phyloP scores from a whole-genome alignment of 2,329 filamentous ascomycete genomes.

The Lecanicillium sp. region DNA sequence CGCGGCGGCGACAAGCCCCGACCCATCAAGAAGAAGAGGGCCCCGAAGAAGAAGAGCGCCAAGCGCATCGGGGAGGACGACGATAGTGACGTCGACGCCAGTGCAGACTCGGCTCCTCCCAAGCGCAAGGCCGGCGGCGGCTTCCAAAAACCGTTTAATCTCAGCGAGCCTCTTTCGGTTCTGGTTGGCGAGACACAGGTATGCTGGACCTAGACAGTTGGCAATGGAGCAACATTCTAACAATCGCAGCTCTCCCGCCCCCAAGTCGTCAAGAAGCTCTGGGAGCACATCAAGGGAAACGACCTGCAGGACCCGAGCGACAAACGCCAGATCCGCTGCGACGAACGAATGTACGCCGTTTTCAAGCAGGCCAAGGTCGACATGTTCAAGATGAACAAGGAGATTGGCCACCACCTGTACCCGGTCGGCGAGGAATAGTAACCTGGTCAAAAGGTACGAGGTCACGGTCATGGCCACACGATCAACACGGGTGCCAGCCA shows the following conservation, averaged over 20 bases:
- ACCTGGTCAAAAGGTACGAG: not conserved
- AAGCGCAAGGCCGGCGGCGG: constrained; percentile 84
- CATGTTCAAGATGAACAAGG: constrained; percentile 99
- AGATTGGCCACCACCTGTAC: constrained; percentile 84
- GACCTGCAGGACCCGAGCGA: constrained; percentile 86
- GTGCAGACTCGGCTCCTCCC: constrained; percentile 49
- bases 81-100: constrained; percentile 68
- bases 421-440: constrained; percentile 64
- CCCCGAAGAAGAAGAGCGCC: constrained; percentile 64
- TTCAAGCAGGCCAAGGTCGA: constrained; percentile 89
- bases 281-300: constrained; percentile 87
- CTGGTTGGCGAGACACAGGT: constrained; percentile 65
- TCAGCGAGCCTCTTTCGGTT: constrained; percentile 63
- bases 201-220: too few relatives aligned
- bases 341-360: constrained; percentile 83
- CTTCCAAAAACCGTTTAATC: constrained; percentile 81
- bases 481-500: too few relatives aligned
- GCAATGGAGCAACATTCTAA: too few relatives aligned
- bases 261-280: constrained; percentile 93
- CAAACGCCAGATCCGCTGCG: constrained; percentile 88
- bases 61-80: constrained; percentile 73
- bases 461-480: too few relatives aligned
- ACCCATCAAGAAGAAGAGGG: constrained; percentile 58
- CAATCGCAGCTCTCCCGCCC: constrained; percentile 71
- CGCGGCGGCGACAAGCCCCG: constrained; percentile 60